These are phyloP conservation scores for Xylaria sp. DNA, from an alignment of 2,329 filamentous ascomycete genomes.

Conservation along the genomic window DNA sequence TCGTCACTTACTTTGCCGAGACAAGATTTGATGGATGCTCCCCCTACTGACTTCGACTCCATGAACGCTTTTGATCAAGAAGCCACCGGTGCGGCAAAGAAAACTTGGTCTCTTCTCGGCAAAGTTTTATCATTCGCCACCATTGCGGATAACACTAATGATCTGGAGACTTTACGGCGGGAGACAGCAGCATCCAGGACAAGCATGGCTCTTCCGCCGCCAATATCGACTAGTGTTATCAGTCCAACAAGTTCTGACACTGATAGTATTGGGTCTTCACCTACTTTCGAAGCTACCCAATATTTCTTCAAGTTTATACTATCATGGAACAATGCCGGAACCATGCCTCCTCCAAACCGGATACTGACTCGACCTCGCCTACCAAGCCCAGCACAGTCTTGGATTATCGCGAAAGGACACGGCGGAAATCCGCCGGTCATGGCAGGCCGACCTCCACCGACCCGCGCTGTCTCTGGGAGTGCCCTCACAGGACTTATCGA, in stretches of 20 bases:
- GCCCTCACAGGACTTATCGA: constrained; percentile 58
- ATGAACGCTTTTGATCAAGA: constrained; percentile 37
- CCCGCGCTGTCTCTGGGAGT: constrained; percentile 60
- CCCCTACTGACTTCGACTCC: constrained; percentile 46
- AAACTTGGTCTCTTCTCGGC: constrained; percentile 72
- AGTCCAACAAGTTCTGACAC: constrained; percentile 57
- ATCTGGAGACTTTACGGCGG: constrained; percentile 60
- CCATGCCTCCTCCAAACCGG: constrained; percentile 66
- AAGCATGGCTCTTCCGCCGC: constrained; percentile 52
- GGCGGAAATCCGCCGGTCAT: constrained; percentile 53
- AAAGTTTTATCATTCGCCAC: constrained; percentile 65
- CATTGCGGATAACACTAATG: constrained; percentile 54
- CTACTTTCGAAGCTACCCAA: constrained; percentile 63
- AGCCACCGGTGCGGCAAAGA: constrained; percentile 52
- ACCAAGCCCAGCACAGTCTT: constrained; percentile 74
- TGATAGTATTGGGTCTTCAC: constrained; percentile 65
- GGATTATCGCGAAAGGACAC: constrained; percentile 59
- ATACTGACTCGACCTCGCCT: constrained; percentile 75
- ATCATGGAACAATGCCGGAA: constrained; percentile 67
- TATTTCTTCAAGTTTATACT: constrained; percentile 81
- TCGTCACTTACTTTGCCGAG: constrained; percentile 46
- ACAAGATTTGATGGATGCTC: constrained; percentile 41
- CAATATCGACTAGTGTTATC: constrained; percentile 47
- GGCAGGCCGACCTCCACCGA: constrained; percentile 55
- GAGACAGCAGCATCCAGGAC: constrained; percentile 60